phyloP scores from a whole-genome alignment of 495 filamentous ascomycete genomes.

The Rusavskia elegans region DNA sequence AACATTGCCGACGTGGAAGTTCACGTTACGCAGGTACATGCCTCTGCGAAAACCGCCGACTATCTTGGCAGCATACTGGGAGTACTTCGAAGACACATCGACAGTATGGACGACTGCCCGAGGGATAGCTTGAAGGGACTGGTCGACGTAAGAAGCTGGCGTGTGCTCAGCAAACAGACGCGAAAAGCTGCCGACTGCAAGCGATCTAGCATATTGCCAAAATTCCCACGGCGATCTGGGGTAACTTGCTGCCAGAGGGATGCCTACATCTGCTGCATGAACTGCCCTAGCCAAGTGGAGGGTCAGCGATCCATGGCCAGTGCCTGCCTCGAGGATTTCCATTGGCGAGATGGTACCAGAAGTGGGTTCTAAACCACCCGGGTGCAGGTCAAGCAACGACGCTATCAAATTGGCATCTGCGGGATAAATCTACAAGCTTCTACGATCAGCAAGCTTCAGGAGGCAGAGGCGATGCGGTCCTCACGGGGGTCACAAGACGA shows the following conservation, averaged over 20 bases:
- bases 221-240: too few relatives aligned
- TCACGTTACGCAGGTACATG: slow-evolving; percentile 47
- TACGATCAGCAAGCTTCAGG: background rate
- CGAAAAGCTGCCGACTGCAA: too few relatives aligned
- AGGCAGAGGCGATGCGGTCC: slow-evolving; percentile 9
- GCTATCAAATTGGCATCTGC: slow-evolving; percentile 57
- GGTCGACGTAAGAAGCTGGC: too few relatives aligned
- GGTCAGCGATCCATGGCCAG: slow-evolving; percentile 63
- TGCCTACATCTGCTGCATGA: slow-evolving; percentile 47
- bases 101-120: slow-evolving; percentile 55
- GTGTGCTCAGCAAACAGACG: too few relatives aligned
- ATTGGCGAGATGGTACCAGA: slow-evolving; percentile 18
- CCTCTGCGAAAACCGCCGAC: slow-evolving; percentile 51
- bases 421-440: slow-evolving; percentile 46
- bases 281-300: slow-evolving; percentile 58
- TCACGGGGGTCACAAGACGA: slow-evolving; percentile 56
- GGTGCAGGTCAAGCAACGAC: slow-evolving; percentile 57
- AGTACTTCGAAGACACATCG: slow-evolving; percentile 42
- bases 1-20: slow-evolving; percentile 55
- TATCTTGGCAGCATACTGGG: slow-evolving; percentile 40
- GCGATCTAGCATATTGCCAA: too few relatives aligned
- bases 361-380: slow-evolving; percentile 15
- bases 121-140: slow-evolving; percentile 7
- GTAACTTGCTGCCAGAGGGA: background rate
- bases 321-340: slow-evolving; percentile 70